Evolutionary conservation across 1,284 basidiomycete species (phyloP).

Genomic region (Grifola frondosa): DNA sequence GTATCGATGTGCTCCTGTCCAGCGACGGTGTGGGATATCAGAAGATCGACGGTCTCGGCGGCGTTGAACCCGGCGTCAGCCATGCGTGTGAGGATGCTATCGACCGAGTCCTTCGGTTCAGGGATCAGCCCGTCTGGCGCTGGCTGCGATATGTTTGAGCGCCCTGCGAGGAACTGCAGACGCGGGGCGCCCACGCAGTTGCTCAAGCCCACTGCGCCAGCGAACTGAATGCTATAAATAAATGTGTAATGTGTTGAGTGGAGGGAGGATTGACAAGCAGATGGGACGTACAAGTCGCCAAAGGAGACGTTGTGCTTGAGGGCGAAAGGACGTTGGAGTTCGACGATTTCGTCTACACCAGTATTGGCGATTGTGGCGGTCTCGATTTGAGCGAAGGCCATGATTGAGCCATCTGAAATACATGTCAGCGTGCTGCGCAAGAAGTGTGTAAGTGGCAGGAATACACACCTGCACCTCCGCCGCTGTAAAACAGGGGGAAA

Average conservation of each 20-base stretch:
- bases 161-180: slow-evolving; percentile 22
- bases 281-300: slow-evolving; percentile 23
- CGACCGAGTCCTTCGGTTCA: slow-evolving; percentile 24
- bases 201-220: slow-evolving; percentile 24
- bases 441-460: neutral
- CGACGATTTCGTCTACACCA: slow-evolving; percentile 26
- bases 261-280: neutral
- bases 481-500: slow-evolving; percentile 13
- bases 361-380: slow-evolving; percentile 23
- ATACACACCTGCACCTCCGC: slow-evolving; percentile 28
- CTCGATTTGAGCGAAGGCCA: slow-evolving; percentile 26
- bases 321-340: slow-evolving; percentile 19
- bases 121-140: slow-evolving; percentile 26
- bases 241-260: neutral
- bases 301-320: slow-evolving; percentile 21
- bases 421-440: neutral
- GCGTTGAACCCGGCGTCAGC: slow-evolving; percentile 22
- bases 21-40: slow-evolving; percentile 25
- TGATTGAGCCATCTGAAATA: slow-evolving; percentile 27
- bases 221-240: slow-evolving; percentile 22
- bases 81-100: slow-evolving; percentile 25
- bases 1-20: slow-evolving; percentile 22
- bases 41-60: slow-evolving; percentile 22
- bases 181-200: slow-evolving; percentile 28
- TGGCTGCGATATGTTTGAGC: slow-evolving; percentile 15